Conservation (phyloP, 1,139 yeast species). For the Nakaseomyces kungkrabaensis region DNA sequence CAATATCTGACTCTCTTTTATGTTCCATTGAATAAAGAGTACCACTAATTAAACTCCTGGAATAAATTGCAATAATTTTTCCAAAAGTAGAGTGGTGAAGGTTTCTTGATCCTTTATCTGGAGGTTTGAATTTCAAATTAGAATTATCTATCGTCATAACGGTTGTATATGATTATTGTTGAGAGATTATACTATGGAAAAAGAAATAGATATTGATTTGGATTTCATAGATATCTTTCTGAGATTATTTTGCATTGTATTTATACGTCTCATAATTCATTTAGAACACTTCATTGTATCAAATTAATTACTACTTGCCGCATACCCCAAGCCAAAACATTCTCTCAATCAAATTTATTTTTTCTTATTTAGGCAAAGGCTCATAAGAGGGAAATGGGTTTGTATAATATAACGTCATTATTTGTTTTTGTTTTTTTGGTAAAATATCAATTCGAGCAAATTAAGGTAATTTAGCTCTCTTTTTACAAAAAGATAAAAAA, state of each 20-base stretch:
- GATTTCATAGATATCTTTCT: no score
- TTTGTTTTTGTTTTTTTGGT: background rate
- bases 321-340: no score
- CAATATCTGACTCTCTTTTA: slow-evolving; percentile 25
- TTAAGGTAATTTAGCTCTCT: background rate
- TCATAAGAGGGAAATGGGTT: no score
- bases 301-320: no score
- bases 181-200: no score
- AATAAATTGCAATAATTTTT: slow-evolving; percentile 30
- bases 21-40: slow-evolving; percentile 21
- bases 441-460: background rate
- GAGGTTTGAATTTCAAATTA: background rate
- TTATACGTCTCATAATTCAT: no score
- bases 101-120: slow-evolving; percentile 7
- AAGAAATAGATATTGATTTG: no score
- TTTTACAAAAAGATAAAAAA: background rate
- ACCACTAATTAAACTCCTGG: slow-evolving; percentile 19
- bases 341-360: no score
- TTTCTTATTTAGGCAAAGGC: no score
- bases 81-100: slow-evolving; percentile 31
- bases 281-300: no score
- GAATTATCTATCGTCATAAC: background rate
- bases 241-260: no score
- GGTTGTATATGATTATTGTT: background rate
- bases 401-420: no score